Evolutionary conservation across 345 rosid genomes (phyloP).

Genomic region (Aquilaria sinensis): DNA sequence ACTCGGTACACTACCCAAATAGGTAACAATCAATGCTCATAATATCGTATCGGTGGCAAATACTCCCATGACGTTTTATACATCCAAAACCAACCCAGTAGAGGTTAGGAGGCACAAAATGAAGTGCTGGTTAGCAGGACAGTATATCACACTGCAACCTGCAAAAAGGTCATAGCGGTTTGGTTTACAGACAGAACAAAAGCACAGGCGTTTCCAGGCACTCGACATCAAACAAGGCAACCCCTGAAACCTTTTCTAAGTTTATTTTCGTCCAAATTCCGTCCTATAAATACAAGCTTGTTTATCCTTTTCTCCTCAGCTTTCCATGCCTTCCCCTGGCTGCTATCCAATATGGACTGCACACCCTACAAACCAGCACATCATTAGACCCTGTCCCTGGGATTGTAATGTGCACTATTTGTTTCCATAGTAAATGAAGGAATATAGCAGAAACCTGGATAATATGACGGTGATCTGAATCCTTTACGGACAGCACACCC

Average conservation of each 20-base stretch:
- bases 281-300: conserved; percentile 69
- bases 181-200: too few relatives aligned
- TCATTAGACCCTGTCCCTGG: neutral
- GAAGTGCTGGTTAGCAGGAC: too few relatives aligned
- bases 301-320: conserved; percentile 53
- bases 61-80: too few relatives aligned
- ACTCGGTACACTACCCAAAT: too few relatives aligned
- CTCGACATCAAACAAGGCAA: conserved; percentile 32
- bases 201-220: too few relatives aligned
- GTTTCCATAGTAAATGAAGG: neutral
- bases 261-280: conserved; percentile 50
- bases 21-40: too few relatives aligned
- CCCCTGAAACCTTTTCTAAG: conserved; percentile 63
- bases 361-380: conserved; percentile 33
- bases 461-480: conserved; percentile 46
- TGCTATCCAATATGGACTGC: conserved; percentile 55
- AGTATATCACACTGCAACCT: too few relatives aligned
- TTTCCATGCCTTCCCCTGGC: conserved; percentile 55
- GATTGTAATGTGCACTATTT: neutral
- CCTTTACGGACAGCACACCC: conserved; percentile 44
- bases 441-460: conserved; percentile 41
- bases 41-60: too few relatives aligned
- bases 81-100: too few relatives aligned
- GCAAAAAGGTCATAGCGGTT: too few relatives aligned
- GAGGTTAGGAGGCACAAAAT: too few relatives aligned